Percentiles rank a stretch among this genome's conserved stretches.
Conservation (phyloP, 2,329 filamentous ascomycete species). For the Calonectria pseudoturangicola region DNA sequence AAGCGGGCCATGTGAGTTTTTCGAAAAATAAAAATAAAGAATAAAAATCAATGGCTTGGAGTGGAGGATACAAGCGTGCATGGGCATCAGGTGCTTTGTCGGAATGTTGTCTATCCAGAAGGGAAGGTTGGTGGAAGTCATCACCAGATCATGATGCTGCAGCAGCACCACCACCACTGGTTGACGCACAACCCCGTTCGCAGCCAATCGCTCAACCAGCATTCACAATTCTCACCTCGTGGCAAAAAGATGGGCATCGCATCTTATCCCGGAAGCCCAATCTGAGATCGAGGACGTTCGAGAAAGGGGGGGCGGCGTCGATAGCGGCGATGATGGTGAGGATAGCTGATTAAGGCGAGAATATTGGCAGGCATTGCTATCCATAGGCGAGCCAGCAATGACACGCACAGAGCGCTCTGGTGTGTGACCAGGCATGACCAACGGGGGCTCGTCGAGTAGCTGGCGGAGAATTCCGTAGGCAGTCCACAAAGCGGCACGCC, state of each 20-base stretch:
- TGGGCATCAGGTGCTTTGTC: slow-evolving; percentile 41
- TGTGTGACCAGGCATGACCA: neutral
- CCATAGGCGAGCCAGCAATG: slow-evolving; percentile 15
- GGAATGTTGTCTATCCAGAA: slow-evolving; percentile 33
- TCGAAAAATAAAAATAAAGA: slow-evolving; percentile 2
- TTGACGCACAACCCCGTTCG: slow-evolving; percentile 25
- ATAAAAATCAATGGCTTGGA: neutral
- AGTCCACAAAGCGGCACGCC: slow-evolving; percentile 31
- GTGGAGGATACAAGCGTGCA: slow-evolving; percentile 17
- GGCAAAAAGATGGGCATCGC: slow-evolving; percentile 31
- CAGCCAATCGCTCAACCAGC: slow-evolving; percentile 22
- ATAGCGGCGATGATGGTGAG: neutral
- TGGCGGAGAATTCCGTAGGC: slow-evolving; percentile 30
- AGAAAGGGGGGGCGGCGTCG: slow-evolving; percentile 19
- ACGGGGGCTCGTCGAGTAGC: neutral
- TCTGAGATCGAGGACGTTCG: slow-evolving; percentile 38
- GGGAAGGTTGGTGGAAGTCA: slow-evolving; percentile 46
- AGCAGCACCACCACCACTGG: slow-evolving; percentile 21
- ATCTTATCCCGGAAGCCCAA: slow-evolving; percentile 38
- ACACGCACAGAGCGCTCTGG: slow-evolving; percentile 14
- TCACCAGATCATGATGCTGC: slow-evolving; percentile 43
- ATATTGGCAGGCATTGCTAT: slow-evolving; percentile 19
- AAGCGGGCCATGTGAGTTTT: slow-evolving; percentile 27
- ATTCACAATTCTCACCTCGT: slow-evolving; percentile 13
- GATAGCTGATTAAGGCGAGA: slow-evolving; percentile 22